Evolutionary conservation across 2,329 filamentous ascomycete genomes (phyloP), one percentile per base, ranked within the genome.

Genomic region (Cercospora janseana): DNA sequence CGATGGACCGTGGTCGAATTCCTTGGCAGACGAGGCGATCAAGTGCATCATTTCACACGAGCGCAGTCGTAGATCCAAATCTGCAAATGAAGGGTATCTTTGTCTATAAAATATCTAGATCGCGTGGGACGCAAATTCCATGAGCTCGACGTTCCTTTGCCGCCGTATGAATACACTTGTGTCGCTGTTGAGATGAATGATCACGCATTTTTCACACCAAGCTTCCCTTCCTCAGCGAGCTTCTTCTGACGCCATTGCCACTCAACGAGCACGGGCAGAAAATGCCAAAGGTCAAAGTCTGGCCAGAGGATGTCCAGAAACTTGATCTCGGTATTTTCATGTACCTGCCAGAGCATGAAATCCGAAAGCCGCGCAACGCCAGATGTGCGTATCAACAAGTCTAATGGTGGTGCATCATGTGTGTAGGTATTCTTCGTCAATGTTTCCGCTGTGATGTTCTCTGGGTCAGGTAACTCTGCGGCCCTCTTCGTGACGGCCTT

Each of bases 261-360:
- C 68, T 95, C 90, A 41, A 97, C 76, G 46, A 98, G 72, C 16
- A 98, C 91, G 6, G 92, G 93, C 13, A 98, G 70, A 70, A 97
- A 96, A 52, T 91, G 81, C 83, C 90, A 92, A 4, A 98, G 77
- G 66, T 95, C 90, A 62, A 98, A 96, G 56, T 96, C 89, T 2
- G 93, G 93, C 93, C 93, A 98, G 55, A 95, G 76, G 58, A 88
- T 93, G 62, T 95, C 81, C 49, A 96, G 72, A 67, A 97, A 98
- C 52, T 94, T 88, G 57, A 98, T 86, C 53, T 95, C 87, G 0
- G 93, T 96, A 57, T 92, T 79, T 65, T 95, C 82, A 66, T 97
- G 91, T 63, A 88, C 93, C 71, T 98, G 93, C 93, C 93, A 98
- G 26, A 98, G 82, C 91, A 98, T 93, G 63, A 97, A 98, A 68